These are phyloP conservation scores for Fusarium goolgardi DNA, from an alignment of 2,329 filamentous ascomycete genomes.

Conservation along the genomic window DNA sequence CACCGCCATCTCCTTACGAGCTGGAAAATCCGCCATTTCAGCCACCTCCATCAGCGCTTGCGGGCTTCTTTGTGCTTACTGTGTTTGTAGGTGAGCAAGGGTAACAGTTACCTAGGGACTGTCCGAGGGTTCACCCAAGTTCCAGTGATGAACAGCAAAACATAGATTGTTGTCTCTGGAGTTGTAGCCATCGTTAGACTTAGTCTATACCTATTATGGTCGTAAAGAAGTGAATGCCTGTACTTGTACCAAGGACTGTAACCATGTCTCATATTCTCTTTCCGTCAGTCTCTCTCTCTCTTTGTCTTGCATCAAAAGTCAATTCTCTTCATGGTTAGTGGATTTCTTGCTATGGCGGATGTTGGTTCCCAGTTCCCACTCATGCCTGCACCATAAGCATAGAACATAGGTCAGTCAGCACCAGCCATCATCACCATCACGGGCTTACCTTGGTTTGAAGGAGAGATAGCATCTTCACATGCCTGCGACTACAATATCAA, in stretches of 20 bases:
- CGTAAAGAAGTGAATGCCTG: not conserved
- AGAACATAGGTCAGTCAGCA: constrained; percentile 5
- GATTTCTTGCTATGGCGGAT: constrained; percentile 3
- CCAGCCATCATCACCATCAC: constrained; percentile 12
- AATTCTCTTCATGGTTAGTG: constrained; percentile 13
- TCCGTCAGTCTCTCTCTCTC: not conserved
- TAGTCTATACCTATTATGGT: not conserved
- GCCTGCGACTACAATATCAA: not conserved
- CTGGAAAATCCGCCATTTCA: constrained; percentile 23
- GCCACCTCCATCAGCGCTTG: constrained; percentile 31
- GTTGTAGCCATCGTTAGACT: not conserved
- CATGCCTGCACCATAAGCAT: constrained; percentile 24
- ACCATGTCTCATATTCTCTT: not conserved
- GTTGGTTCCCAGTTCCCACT: constrained; percentile 24
- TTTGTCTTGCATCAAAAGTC: constrained; percentile 17
- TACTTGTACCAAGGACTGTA: not conserved
- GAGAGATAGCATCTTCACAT: not conserved
- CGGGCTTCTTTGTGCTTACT: constrained; percentile 26
- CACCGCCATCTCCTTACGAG: constrained; percentile 24
- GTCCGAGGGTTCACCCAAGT: not conserved
- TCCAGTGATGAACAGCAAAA: constrained; percentile 2
- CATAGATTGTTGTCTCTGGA: not conserved
- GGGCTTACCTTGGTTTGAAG: not conserved
- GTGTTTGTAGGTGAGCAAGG: constrained; percentile 15
- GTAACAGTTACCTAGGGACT: not conserved